Base-by-base conservation (phyloP, 371 early-diverging fungal genomes). In the Lichtheimia corymbifera region DNA sequence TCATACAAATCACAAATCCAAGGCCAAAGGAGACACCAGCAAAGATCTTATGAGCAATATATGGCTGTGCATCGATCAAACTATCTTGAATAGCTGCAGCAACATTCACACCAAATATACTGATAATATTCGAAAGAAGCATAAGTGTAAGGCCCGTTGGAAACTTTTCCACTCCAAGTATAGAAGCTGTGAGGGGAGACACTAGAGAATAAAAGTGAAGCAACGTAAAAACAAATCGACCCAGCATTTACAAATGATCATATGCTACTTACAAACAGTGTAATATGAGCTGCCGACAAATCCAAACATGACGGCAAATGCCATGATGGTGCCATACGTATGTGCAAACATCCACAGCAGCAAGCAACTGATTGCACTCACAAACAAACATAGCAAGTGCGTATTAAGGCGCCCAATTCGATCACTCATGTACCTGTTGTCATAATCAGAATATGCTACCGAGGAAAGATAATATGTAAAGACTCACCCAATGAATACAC, bases 121-220 rank as follows among this genome's bases (percentile, higher is more conserved):
- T 55, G 2, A 73, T 25, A 5, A 60, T 47, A 30, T 74, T 78
- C 44, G 56, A 63, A 13, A 78, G 28, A 13, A 78, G 55, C 13
- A 78, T 52, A 2, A 74, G 45, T 1, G 75, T 69, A 14, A 78
- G 27, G 2, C 71, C 78, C 0, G 78, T 72, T 12, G 78, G 75
- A 17, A 72, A 74, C 49, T 53, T 58, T 17, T 74, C 73, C 64
- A 70, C 70, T 20, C 75, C 73, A 11, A 71, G 50, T 22, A 78
- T 63, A 15, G 58, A 51, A 0, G 64, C 71, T 13, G 78, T 63
- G 27, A 78, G 69, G 41, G 75, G 71, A 0, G 78, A 74, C 58
- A 78, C 69, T 68, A 55, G 53, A 35, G 25, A 15, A 17, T 13
- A 56, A 56, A n/a, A 35, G 35, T 35, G 35, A 35, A 35, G 35